Conservation (phyloP, 2,329 filamentous ascomycete species). For the Phyllosticta citribraziliensis region DNA sequence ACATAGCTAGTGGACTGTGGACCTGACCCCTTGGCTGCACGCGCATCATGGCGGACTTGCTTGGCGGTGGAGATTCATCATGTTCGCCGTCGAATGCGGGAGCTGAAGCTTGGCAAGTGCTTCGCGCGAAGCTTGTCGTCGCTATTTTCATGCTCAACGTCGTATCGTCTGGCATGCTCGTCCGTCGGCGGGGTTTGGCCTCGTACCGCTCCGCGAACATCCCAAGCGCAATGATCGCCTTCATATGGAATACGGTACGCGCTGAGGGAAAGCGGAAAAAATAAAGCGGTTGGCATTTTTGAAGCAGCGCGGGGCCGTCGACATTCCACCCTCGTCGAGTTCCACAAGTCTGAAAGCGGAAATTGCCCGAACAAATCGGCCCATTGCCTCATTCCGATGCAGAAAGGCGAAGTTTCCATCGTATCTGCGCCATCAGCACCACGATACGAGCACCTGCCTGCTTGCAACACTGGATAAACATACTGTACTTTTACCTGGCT, state of each 20-base stretch:
- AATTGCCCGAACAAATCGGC: background rate
- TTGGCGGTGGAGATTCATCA: background rate
- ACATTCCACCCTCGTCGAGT: background rate
- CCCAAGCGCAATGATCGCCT: background rate
- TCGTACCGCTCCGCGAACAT: background rate
- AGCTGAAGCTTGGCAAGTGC: background rate
- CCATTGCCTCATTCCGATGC: background rate
- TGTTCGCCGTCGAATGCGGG: background rate
- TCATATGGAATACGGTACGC: background rate
- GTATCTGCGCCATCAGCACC: background rate
- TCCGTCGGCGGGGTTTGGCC: background rate
- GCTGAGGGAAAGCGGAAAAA: background rate
- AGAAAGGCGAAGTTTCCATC: background rate
- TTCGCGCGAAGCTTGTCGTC: background rate
- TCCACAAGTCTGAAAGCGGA: background rate
- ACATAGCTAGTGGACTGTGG: background rate
- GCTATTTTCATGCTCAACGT: background rate
- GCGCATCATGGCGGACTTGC: background rate
- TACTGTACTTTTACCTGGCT: background rate
- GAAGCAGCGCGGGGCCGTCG: background rate
- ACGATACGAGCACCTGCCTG: background rate
- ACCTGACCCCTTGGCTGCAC: background rate
- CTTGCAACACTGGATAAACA: background rate
- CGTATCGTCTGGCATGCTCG: background rate
- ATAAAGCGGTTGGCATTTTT: background rate